A percentile compares a stretch with the other conserved stretches of the same genome.
Evolutionary conservation across 345 rosid genomes (phyloP).

Genomic region (Kandelia obovata): DNA sequence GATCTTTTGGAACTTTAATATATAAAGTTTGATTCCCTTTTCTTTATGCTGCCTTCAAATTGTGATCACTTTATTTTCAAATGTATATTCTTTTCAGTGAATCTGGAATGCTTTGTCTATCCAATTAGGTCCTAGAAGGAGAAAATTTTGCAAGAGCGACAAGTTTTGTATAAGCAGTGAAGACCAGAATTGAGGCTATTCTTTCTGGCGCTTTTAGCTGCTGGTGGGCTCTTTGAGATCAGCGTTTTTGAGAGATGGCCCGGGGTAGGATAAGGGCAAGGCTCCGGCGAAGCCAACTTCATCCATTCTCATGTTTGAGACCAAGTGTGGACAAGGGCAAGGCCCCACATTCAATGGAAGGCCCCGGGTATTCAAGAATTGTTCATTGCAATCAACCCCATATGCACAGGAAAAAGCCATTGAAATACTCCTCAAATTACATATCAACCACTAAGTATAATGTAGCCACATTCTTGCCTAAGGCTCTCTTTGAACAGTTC

Average conservation of each 20-base stretch:
- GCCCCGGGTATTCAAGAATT: constrained; percentile 65
- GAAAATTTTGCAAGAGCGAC: constrained; percentile 12
- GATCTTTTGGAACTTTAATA: not conserved
- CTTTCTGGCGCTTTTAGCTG: constrained; percentile 17
- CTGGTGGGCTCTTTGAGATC: constrained; percentile 9
- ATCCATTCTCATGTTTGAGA: constrained; percentile 72
- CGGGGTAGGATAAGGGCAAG: constrained; percentile 77
- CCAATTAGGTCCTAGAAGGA: constrained; percentile 26
- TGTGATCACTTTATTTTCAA: not conserved
- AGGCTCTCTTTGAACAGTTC: constrained; percentile 88
- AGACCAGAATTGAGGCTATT: constrained; percentile 16
- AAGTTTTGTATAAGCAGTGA: constrained; percentile 8
- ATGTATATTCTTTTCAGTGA: constrained; percentile 11
- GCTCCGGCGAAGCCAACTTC: constrained; percentile 69
- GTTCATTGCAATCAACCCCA: constrained; percentile 82
- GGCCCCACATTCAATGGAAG: constrained; percentile 51
- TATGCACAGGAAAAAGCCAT: constrained; percentile 65
- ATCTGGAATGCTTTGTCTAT: constrained; percentile 7
- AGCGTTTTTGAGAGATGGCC: constrained; percentile 51
- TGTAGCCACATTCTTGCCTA: constrained; percentile 68
- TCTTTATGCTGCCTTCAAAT: not conserved
- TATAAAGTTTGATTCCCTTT: not conserved
- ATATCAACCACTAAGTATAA: constrained; percentile 89
- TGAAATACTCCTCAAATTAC: constrained; percentile 70
- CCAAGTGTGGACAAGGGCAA: constrained; percentile 42